Conservation (phyloP, 805 yeast species). For the Zygotorulaspora sp. region DNA sequence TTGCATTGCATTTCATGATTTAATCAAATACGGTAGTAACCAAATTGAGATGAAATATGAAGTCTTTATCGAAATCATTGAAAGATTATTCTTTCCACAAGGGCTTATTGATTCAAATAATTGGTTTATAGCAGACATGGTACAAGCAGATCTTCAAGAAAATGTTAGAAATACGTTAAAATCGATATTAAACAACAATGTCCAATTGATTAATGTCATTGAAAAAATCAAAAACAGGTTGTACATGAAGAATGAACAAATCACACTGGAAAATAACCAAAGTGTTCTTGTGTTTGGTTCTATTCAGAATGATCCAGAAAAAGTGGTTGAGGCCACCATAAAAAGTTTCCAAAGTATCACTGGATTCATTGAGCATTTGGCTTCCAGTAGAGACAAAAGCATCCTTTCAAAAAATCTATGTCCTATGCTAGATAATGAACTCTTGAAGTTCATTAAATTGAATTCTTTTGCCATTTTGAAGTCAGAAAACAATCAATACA, state of each 20-base stretch:
- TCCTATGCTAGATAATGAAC: conserved; percentile 20
- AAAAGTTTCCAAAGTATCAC: conserved; percentile 10
- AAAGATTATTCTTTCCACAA: conserved; percentile 17
- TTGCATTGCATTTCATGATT: conserved; percentile 13
- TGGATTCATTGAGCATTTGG: conserved; percentile 4
- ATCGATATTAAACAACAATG: conserved; percentile 15
- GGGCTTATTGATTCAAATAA: conserved; percentile 16
- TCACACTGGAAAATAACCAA: conserved; percentile 6
- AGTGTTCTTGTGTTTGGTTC: conserved; percentile 4
- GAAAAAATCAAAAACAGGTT: conserved; percentile 17
- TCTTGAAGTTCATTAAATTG: conserved; percentile 23
- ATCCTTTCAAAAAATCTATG: conserved; percentile 17
- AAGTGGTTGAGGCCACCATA: conserved; percentile 4
- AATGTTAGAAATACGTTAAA: conserved; percentile 17
- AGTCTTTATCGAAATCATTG: conserved; percentile 17
- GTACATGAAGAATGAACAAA: conserved; percentile 14
- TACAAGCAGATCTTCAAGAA: conserved; percentile 22
- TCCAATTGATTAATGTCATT: conserved; percentile 15
- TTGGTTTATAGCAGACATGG: conserved; percentile 29
- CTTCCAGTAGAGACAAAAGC: conserved; percentile 1
- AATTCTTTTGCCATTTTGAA: conserved; percentile 21
- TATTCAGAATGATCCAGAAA: neutral
- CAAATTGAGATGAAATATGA: conserved; percentile 19
- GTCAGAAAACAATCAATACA: conserved; percentile 11
- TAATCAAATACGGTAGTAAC: conserved; percentile 12